Conservation (phyloP, 1,284 basidiomycete genomes). For the Moniliophthora roreri region DNA sequence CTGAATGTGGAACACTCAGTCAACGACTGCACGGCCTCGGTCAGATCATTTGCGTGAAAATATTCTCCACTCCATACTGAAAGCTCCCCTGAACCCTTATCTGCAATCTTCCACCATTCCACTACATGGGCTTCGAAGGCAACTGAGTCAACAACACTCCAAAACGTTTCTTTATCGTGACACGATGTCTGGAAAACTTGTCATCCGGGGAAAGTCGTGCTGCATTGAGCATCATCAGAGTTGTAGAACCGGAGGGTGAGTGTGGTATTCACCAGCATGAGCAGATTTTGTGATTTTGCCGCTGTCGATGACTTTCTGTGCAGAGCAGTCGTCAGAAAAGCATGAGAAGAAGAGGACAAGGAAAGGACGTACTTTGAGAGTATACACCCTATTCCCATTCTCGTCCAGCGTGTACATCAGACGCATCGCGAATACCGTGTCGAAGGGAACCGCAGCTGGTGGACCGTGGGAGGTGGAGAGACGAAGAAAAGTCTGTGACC, state of each 20-base stretch:
- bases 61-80: too few species aligned
- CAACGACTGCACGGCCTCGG: too few species aligned
- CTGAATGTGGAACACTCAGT: too few species aligned
- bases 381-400: slow-evolving; percentile 82
- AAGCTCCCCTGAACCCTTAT: too few species aligned
- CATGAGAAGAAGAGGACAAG: not conserved
- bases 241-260: slow-evolving; percentile 22
- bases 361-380: slow-evolving; percentile 72
- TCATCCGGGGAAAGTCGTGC: slow-evolving; percentile 97
- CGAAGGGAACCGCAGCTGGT: too few species aligned
- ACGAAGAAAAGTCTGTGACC: too few species aligned
- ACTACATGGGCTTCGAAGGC: slow-evolving; percentile 84
- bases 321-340: slow-evolving; percentile 9
- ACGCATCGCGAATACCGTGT: slow-evolving; percentile 84
- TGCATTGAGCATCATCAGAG: slow-evolving; percentile 31
- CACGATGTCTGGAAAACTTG: slow-evolving; percentile 95
- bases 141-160: slow-evolving; percentile 86
- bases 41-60: too few species aligned
- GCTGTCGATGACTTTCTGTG: slow-evolving; percentile 77
- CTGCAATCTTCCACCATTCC: too few species aligned
- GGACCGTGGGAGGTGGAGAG: too few species aligned
- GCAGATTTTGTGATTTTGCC: slow-evolving; percentile 91
- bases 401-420: slow-evolving; percentile 90
- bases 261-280: slow-evolving; percentile 77
- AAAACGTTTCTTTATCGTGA: slow-evolving; percentile 92